phyloP scores from a whole-genome alignment of 176 grass and related monocot species.

The Bonia amplexicaulis region DNA sequence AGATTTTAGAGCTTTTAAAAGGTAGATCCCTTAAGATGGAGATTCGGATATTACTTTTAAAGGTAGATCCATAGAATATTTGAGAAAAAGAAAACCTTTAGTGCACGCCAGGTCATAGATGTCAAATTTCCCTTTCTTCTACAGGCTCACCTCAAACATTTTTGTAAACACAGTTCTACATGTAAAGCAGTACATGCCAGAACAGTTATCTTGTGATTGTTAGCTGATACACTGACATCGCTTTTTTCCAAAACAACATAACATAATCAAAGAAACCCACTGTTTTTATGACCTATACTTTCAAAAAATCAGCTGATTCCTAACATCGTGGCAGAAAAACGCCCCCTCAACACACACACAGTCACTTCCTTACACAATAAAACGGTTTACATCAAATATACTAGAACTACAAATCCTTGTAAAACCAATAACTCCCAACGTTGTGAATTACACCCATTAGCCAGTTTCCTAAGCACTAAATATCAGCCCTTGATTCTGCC shows the following conservation, averaged over 20 bases:
- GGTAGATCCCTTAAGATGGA: slow-evolving; percentile 3
- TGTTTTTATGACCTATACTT: background rate
- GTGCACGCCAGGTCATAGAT: background rate
- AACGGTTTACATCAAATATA: background rate
- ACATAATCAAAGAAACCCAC: background rate
- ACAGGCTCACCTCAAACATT: background rate
- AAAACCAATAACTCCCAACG: background rate
- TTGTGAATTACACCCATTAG: background rate
- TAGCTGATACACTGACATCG: background rate
- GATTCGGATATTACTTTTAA: slow-evolving; percentile 15
- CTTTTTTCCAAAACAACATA: background rate
- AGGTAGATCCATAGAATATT: slow-evolving; percentile 4
- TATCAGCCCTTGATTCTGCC: background rate
- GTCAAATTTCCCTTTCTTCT: background rate
- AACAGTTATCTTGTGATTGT: background rate
- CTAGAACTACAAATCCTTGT: background rate
- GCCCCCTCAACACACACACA: background rate
- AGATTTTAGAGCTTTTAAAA: background rate
- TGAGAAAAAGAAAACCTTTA: background rate
- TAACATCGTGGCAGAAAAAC: background rate
- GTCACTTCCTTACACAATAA: background rate
- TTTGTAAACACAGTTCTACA: background rate
- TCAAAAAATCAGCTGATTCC: background rate
- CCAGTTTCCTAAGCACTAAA: background rate
- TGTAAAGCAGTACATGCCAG: background rate